Evolutionary conservation across 2,329 filamentous ascomycete species (phyloP).

Genomic region (Colletotrichum euphorbiae): DNA sequence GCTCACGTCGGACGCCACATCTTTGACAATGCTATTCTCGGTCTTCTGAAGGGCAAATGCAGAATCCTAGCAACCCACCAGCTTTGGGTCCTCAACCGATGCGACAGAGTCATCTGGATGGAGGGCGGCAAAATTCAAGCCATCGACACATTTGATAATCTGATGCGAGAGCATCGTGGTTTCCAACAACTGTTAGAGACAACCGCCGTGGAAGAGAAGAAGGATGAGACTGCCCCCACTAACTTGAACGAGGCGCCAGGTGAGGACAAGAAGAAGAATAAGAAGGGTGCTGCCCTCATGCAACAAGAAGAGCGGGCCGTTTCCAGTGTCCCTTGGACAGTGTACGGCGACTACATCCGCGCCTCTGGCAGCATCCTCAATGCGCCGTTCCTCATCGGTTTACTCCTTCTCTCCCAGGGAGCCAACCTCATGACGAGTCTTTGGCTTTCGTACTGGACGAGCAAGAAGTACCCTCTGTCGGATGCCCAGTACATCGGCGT

Average conservation of each 20-base stretch:
- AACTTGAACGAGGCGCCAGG: constrained; percentile 55
- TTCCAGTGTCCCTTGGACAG: constrained; percentile 80
- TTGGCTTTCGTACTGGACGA: constrained; percentile 96
- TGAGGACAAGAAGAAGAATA: constrained; percentile 63
- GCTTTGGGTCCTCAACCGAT: constrained; percentile 89
- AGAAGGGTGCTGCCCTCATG: constrained; percentile 75
- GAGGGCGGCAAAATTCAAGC: constrained; percentile 86
- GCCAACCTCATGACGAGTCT: constrained; percentile 89
- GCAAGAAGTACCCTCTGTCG: constrained; percentile 76
- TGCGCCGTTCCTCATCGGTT: constrained; percentile 70
- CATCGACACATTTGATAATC: constrained; percentile 87
- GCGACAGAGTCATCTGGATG: constrained; percentile 94
- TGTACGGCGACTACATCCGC: constrained; percentile 81
- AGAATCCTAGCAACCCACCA: constrained; percentile 95
- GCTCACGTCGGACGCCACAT: constrained; percentile 79
- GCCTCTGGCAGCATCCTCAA: constrained; percentile 80
- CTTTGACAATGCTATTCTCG: constrained; percentile 94
- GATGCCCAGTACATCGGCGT: constrained; percentile 78
- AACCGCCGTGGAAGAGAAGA: constrained; percentile 77
- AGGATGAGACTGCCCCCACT: constrained; percentile 61
- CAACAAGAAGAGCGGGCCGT: constrained; percentile 77
- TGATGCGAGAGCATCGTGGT: constrained; percentile 81
- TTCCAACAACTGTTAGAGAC: constrained; percentile 90
- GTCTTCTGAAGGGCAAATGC: constrained; percentile 88
- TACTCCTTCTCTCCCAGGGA: constrained; percentile 80